Evolutionary conservation across 225 moss, liverwort and hornwort species (phyloP).

Genomic region (Lunularia cruciata): DNA sequence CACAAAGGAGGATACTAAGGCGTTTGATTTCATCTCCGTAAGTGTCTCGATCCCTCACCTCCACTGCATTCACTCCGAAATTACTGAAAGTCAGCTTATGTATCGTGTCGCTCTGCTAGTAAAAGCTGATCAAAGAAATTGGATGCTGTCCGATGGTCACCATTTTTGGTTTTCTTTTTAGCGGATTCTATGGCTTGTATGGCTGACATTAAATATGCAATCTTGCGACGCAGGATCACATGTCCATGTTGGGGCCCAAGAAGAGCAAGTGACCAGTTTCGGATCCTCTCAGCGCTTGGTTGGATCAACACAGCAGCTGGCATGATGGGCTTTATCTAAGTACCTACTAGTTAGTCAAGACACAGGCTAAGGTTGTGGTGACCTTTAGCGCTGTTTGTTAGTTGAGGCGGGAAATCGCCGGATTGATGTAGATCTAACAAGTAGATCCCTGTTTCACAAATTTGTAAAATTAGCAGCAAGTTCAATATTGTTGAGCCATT

Average conservation of each 20-base stretch:
- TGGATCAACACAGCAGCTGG: neutral
- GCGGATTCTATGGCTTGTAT: neutral
- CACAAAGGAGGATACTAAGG: slow-evolving; percentile 84
- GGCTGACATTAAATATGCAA: neutral
- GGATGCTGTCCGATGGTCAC: too few species aligned
- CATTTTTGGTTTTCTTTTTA: too few species aligned
- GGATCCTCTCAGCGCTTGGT: neutral
- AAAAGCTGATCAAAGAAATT: too few species aligned
- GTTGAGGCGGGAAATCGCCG: neutral
- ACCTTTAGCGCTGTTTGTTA: slow-evolving; percentile 3
- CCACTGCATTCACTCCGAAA: too few species aligned
- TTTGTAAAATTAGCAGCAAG: slow-evolving; percentile 39
- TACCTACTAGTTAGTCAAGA: slow-evolving; percentile 6
- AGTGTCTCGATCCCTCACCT: too few species aligned
- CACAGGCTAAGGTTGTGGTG: neutral
- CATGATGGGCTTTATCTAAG: slow-evolving; percentile 2
- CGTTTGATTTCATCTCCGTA: slow-evolving; percentile 85
- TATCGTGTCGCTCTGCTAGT: too few species aligned
- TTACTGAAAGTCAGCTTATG: too few species aligned
- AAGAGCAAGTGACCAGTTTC: slow-evolving; percentile 34
- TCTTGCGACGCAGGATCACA: slow-evolving; percentile 37
- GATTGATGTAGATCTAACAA: slow-evolving; percentile 14
- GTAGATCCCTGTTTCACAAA: slow-evolving; percentile 7
- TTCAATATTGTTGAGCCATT: slow-evolving; percentile 25
- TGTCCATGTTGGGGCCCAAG: slow-evolving; percentile 40